Conservation (phyloP, 257 asterid species). For the Solanum medicagineum region DNA sequence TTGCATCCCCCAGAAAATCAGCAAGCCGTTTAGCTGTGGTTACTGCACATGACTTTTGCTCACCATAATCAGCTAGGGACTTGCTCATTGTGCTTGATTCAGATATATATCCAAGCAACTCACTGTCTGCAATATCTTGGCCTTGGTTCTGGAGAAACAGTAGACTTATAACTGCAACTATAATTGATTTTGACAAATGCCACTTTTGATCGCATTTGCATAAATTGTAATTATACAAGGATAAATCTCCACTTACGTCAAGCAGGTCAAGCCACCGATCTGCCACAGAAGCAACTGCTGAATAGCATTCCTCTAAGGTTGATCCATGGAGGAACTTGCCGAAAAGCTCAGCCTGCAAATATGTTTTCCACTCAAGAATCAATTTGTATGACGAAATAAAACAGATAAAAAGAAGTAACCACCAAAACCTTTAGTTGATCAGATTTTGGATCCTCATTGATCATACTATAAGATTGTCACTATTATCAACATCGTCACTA, state of each 20-base stretch:
- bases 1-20: slow-evolving; percentile 91
- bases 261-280: slow-evolving; percentile 98
- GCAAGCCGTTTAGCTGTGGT: slow-evolving; percentile 97
- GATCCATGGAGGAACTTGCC: slow-evolving; percentile 92
- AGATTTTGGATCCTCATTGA: neutral
- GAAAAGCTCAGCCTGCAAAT: slow-evolving; percentile 86
- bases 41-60: slow-evolving; percentile 93
- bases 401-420: neutral
- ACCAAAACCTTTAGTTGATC: neutral
- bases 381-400: neutral
- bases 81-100: slow-evolving; percentile 99
- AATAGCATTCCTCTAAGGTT: slow-evolving; percentile 83
- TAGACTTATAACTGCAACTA: slow-evolving; percentile 1
- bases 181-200: neutral
- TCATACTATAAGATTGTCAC: neutral
- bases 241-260: slow-evolving; percentile 45
- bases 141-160: slow-evolving; percentile 76
- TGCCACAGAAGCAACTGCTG: slow-evolving; percentile 94
- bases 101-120: slow-evolving; percentile 84
- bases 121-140: slow-evolving; percentile 83
- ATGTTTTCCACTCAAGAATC: slow-evolving; percentile 5
- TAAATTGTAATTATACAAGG: neutral
- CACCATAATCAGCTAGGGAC: slow-evolving; percentile 92
- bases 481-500: too few species aligned
- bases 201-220: neutral